Conservation (phyloP, 176 grass and related monocot species). For the Urochloa ruziziensis region DNA sequence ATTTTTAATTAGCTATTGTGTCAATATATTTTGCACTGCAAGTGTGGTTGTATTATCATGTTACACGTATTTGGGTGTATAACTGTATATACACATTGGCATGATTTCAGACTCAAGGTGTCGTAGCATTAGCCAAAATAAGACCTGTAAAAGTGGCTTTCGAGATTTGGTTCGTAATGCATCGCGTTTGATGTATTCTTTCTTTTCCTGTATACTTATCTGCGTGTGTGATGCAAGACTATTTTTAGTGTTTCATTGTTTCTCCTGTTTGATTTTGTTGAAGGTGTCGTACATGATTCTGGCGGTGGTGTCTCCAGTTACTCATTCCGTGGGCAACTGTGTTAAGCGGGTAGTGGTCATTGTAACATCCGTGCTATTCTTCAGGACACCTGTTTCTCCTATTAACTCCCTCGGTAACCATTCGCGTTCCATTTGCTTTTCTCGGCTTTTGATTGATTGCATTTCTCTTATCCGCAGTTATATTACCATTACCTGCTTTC, state of each 20-base stretch:
- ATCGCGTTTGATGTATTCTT: background rate
- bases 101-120: background rate
- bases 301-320: constrained; percentile 76
- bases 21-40: background rate
- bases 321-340: constrained; percentile 91
- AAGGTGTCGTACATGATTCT: constrained; percentile 98
- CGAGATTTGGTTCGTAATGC: background rate
- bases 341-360: constrained; percentile 92
- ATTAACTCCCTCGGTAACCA: constrained; percentile 80
- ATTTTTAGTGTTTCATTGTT: background rate
- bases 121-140: background rate
- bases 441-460: background rate
- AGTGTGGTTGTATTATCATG: background rate
- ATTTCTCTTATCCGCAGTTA: background rate
- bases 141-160: background rate
- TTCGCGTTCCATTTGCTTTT: background rate
- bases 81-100: background rate
- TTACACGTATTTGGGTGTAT: background rate
- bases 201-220: background rate
- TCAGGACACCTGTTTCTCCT: constrained; percentile 87
- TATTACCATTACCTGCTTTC: background rate
- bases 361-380: constrained; percentile 90
- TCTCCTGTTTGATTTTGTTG: background rate
- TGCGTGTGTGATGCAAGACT: background rate
- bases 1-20: background rate